Evolutionary conservation across 192 early-diverging fungal genomes (phyloP).

Genomic region (Coemansia sp.): DNA sequence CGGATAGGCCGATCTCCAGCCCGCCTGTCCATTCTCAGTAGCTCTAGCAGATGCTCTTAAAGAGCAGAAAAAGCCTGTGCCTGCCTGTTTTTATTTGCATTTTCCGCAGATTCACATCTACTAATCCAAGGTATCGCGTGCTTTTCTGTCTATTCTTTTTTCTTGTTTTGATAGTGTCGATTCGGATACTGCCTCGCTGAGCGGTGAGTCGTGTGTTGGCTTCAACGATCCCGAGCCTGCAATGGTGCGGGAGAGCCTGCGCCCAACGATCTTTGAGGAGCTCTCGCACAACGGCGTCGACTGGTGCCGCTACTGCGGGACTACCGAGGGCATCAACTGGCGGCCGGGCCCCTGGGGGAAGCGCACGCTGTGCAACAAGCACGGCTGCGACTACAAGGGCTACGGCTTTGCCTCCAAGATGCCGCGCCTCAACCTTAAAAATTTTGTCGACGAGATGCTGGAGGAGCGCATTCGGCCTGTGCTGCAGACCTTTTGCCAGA

Average conservation of each 20-base stretch:
- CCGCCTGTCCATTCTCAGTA: neutral
- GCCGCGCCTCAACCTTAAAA: conserved; percentile 77
- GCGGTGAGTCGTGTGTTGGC: conserved; percentile 50
- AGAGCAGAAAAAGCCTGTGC: neutral
- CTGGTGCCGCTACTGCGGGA: conserved; percentile 93
- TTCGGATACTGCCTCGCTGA: conserved; percentile 44
- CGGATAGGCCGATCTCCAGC: neutral
- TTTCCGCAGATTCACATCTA: neutral
- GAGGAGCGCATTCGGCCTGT: conserved; percentile 79
- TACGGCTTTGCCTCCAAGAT: conserved; percentile 89
- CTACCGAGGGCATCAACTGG: conserved; percentile 85
- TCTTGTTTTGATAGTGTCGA: conserved; percentile 24
- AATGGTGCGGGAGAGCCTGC: conserved; percentile 44
- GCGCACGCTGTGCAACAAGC: conserved; percentile 92
- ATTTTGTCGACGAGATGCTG: conserved; percentile 70
- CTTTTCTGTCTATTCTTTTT: neutral
- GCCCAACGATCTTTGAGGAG: conserved; percentile 49
- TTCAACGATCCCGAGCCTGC: conserved; percentile 15
- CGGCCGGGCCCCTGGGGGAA: conserved; percentile 94
- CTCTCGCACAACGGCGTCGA: conserved; percentile 52
- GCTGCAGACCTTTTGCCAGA: conserved; percentile 80
- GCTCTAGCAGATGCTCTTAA: neutral
- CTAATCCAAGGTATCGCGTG: conserved; percentile 6
- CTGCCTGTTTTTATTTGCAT: neutral
- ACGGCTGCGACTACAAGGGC: conserved; percentile 94